A percentile compares a stretch with the other conserved stretches of the same genome.
Evolutionary conservation across 768 basidiomycete species (phyloP).

Genomic region (Hericium alpestre): DNA sequence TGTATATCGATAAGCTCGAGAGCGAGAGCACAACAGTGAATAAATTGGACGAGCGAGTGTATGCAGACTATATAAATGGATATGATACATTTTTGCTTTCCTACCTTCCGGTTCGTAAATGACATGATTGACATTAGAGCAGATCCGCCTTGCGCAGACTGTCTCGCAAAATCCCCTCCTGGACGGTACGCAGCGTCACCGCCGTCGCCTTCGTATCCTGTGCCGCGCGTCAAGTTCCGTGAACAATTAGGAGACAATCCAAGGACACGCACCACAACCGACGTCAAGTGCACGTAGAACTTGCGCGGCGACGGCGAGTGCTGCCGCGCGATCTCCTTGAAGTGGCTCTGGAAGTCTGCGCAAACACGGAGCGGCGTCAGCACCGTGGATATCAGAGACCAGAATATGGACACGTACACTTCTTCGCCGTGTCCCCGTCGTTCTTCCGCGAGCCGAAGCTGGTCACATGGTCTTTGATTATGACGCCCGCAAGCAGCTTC

Average conservation of each 20-base stretch:
- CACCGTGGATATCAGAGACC: slow-evolving; percentile 6
- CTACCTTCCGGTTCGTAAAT: not conserved
- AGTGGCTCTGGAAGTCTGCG: slow-evolving; percentile 65
- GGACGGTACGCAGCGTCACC: slow-evolving; percentile 50
- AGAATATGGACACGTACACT: slow-evolving; percentile 34
- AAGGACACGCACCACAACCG: slow-evolving; percentile 46
- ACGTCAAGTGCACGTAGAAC: slow-evolving; percentile 66
- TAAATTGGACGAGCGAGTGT: too few species aligned
- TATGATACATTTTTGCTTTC: not conserved
- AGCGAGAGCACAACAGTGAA: too few species aligned
- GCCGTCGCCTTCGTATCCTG: slow-evolving; percentile 72
- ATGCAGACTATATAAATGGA: not conserved
- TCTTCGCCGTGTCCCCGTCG: slow-evolving; percentile 55
- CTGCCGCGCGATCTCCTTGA: slow-evolving; percentile 59
- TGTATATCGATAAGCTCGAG: too few species aligned
- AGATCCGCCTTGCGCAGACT: slow-evolving; percentile 63
- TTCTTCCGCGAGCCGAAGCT: slow-evolving; percentile 69
- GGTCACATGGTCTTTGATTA: slow-evolving; percentile 58
- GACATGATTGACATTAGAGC: slow-evolving; percentile 28
- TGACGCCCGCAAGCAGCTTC: slow-evolving; percentile 58
- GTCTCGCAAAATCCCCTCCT: slow-evolving; percentile 62
- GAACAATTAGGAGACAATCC: slow-evolving; percentile 6
- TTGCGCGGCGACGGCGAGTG: slow-evolving; percentile 54
- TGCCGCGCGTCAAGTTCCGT: slow-evolving; percentile 2
- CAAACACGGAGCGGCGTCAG: not conserved